phyloP scores from a whole-genome alignment of 2,329 filamentous ascomycete genomes.

The Apiospora hydei region DNA sequence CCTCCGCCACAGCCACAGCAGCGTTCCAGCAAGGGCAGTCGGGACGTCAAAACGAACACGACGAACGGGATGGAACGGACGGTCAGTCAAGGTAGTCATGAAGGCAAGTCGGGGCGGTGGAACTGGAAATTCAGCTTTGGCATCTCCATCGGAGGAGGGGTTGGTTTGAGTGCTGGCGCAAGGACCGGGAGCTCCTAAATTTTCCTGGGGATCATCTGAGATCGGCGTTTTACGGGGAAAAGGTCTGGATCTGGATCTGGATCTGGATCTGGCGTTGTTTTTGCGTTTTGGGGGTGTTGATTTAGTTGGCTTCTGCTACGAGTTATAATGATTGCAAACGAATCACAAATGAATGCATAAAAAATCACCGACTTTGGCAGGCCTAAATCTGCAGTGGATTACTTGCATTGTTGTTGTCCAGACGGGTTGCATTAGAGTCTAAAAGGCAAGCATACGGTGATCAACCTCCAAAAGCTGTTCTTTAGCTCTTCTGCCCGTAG shows the following conservation, averaged over 20 bases:
- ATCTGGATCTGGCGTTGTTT: not conserved
- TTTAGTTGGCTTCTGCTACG: not conserved
- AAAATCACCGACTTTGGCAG: slow-evolving; percentile 14
- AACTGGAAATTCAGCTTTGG: slow-evolving; percentile 40
- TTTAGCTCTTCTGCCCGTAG: slow-evolving; percentile 44
- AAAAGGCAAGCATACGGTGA: slow-evolving; percentile 57
- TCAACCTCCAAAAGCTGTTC: slow-evolving; percentile 57
- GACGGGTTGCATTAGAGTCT: slow-evolving; percentile 60
- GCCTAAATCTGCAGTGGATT: slow-evolving; percentile 25
- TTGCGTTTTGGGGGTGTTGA: not conserved
- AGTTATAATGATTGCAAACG: not conserved
- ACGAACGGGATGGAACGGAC: slow-evolving; percentile 28
- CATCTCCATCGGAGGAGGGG: slow-evolving; percentile 34
- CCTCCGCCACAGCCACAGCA: slow-evolving; percentile 21
- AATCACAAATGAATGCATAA: not conserved
- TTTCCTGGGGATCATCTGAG: not conserved
- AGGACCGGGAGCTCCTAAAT: not conserved
- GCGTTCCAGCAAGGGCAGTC: slow-evolving; percentile 14
- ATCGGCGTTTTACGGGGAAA: not conserved
- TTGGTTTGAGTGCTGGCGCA: slow-evolving; percentile 22
- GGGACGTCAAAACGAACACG: slow-evolving; percentile 12
- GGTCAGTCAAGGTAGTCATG: slow-evolving; percentile 29
- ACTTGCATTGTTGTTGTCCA: slow-evolving; percentile 60
- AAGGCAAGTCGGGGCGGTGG: slow-evolving; percentile 29
- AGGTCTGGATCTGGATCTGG: not conserved